Conservation (phyloP, 345 rosid genomes). For the Laguncularia racemosa region DNA sequence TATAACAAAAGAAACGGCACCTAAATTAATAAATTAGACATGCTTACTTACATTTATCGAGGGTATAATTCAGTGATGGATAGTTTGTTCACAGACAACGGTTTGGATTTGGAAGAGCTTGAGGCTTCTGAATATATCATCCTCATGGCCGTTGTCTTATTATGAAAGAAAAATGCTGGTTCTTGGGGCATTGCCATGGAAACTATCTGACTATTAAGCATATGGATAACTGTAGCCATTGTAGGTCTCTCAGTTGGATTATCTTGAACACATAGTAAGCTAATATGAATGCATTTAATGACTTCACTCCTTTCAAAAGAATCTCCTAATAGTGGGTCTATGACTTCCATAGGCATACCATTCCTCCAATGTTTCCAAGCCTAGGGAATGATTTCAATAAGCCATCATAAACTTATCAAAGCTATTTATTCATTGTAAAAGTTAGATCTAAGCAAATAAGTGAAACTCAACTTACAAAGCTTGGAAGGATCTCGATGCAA, state of each 20-base stretch:
- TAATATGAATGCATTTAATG: constrained; percentile 21
- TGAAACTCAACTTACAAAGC: constrained; percentile 3
- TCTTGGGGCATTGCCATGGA: constrained; percentile 9
- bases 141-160: background rate
- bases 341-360: constrained; percentile 5
- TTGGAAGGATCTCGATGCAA: background rate
- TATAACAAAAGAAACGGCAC: too few species aligned
- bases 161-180: constrained; percentile 17
- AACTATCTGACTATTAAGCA: constrained; percentile 21
- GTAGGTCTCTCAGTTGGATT: constrained; percentile 19
- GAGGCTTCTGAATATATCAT: constrained; percentile 10
- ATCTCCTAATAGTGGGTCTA: constrained; percentile 14
- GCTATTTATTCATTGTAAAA: background rate
- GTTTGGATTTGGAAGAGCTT: constrained; percentile 6
- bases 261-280: constrained; percentile 27
- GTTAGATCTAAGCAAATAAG: background rate
- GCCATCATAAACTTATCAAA: background rate
- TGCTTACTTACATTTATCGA: constrained; percentile 11
- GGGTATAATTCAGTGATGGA: constrained; percentile 33
- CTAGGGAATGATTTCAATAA: constrained; percentile 11
- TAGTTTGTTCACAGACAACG: constrained; percentile 23
- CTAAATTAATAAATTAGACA: too few species aligned
- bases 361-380: constrained; percentile 22
- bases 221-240: constrained; percentile 15
- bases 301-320: constrained; percentile 17